Conservation (phyloP, 345 rosid species). For the Turnera subulata region DNA sequence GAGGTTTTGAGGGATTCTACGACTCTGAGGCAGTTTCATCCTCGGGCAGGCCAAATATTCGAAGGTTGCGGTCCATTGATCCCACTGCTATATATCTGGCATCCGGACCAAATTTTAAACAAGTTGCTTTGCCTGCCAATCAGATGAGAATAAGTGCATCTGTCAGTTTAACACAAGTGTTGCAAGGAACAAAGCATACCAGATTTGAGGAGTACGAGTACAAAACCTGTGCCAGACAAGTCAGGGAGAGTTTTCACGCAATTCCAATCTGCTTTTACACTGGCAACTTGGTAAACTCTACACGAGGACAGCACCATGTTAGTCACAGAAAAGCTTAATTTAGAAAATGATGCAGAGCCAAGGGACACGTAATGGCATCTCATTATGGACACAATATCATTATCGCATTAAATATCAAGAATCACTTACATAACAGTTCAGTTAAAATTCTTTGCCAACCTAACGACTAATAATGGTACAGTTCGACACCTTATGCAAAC, state of each 20-base stretch:
- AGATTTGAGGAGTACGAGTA: not conserved
- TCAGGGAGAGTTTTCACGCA: constrained; percentile 86
- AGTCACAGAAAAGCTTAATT: not conserved
- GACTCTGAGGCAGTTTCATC: constrained; percentile 47
- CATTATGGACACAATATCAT: no score
- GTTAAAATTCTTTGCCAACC: no score
- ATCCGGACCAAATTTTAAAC: constrained; percentile 77
- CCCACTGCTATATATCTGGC: constrained; percentile 81
- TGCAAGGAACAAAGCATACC: not conserved
- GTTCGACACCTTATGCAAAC: no score
- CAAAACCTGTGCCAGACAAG: constrained; percentile 86
- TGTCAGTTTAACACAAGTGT: not conserved
- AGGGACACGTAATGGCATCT: no score
- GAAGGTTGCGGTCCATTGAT: constrained; percentile 86
- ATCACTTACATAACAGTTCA: no score
- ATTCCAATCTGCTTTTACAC: constrained; percentile 94
- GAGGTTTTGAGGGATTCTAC: no score
- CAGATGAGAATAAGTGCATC: not conserved
- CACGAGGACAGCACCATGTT: not conserved
- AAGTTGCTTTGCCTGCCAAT: constrained; percentile 61
- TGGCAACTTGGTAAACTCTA: constrained; percentile 86
- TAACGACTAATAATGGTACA: no score
- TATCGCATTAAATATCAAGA: no score
- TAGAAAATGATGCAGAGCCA: no score
- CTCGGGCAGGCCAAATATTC: constrained; percentile 71